Evolutionary conservation across 345 rosid genomes (phyloP).

Genomic region (Pistacia atlantica): DNA sequence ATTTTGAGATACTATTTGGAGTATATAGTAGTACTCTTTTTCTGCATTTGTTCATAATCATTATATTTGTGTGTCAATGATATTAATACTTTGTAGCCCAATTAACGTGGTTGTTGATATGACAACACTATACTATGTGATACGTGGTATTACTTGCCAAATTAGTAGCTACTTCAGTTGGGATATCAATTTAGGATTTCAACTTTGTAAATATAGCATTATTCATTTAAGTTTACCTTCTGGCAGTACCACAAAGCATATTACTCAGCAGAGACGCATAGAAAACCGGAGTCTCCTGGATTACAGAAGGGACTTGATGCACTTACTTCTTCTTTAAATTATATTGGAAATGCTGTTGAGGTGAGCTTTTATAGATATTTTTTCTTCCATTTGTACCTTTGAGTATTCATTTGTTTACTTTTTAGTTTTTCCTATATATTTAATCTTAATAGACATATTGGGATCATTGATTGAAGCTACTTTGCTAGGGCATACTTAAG

Average conservation of each 20-base stretch:
- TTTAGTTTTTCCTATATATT: neutral
- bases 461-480: neutral
- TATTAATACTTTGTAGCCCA: too few species aligned
- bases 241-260: slow-evolving; percentile 37
- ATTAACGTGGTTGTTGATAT: too few species aligned
- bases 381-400: neutral
- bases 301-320: slow-evolving; percentile 67
- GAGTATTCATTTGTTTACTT: slow-evolving; percentile 9
- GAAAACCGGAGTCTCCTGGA: slow-evolving; percentile 54
- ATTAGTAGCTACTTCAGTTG: too few species aligned
- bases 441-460: neutral
- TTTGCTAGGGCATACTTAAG: neutral
- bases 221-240: neutral
- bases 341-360: slow-evolving; percentile 83
- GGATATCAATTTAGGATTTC: neutral
- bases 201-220: neutral
- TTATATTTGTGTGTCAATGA: too few species aligned
- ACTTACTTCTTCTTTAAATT: slow-evolving; percentile 70
- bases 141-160: too few species aligned
- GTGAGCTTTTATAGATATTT: slow-evolving; percentile 33
- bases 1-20: too few species aligned
- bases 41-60: too few species aligned
- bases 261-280: slow-evolving; percentile 30
- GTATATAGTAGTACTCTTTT: too few species aligned
- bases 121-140: too few species aligned